Base-by-base conservation (phyloP, 192 early-diverging fungal species). In the Paraglomus brasilianum region DNA sequence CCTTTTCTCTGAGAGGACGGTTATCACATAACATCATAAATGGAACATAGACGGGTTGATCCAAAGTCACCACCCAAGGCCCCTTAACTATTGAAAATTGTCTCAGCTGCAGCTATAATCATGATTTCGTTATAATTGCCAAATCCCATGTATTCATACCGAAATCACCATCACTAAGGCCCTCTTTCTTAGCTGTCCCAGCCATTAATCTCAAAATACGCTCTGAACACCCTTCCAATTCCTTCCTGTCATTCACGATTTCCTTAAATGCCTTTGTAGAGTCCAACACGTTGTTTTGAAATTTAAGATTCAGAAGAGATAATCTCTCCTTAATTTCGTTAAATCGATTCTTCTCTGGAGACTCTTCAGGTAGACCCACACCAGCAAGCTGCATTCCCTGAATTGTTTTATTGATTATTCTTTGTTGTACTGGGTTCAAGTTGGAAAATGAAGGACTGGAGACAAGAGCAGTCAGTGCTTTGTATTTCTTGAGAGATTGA, bases 11-110 rank as follows among this genome's bases (percentile, higher is more conserved):
- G 1, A 87, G 77, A 8, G 62, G 60, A 22, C 85, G 70, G 69
- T 85, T 85, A 15, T 71, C 75, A 68, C 81, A 83, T 70, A 77
- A 81, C 81, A 80, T 83, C 77, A 87, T 80, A 24, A 87, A 83
- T 1, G 85, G 83, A 4, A 75, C 76, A 53, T 75, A 75, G 6
- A 79, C 79, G 5, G 85, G 83, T 15, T 63, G 69, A 66, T 87
- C 85, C 48, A 87, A 49, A 3, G 85, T 87, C 19, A 85, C 75
- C 36, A 77, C 79, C 71, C 80, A 87, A 9, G 79, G 79, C 13
- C 81, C 79, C 1, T 72, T 70, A 14, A 81, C 77, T 72, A 65
- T 59, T 5, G 60, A 42, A 64, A 62, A 39, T 57, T 19, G 10
- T 14, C 8, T 21, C 55, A 15, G 15, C 15, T 11, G n/a, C n/a